Percentiles rank a stretch among this genome's conserved stretches.
phyloP scores from a whole-genome alignment of 2,329 filamentous ascomycete species.

The Colletotrichum destructivum region DNA sequence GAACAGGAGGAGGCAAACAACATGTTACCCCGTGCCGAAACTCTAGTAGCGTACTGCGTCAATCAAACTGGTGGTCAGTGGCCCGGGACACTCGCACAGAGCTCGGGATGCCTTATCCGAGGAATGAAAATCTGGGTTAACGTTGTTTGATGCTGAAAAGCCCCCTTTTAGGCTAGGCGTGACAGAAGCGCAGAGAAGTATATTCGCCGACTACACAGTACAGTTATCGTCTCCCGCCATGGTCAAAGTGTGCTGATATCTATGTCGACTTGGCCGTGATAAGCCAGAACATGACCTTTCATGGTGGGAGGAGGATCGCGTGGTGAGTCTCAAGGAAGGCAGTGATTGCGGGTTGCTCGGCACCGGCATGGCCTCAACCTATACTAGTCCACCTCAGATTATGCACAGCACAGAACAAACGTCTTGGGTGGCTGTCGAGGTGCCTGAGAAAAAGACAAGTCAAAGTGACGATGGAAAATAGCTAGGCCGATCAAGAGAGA shows the following conservation, averaged over 20 bases:
- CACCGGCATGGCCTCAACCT: neutral
- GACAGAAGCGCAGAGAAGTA: neutral
- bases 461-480: neutral
- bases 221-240: neutral
- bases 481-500: neutral
- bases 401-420: conserved; percentile 18
- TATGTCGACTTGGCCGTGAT: neutral
- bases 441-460: conserved; percentile 2
- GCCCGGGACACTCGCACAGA: conserved; percentile 29
- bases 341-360: neutral
- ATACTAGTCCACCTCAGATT: conserved; percentile 7
- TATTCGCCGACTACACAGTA: neutral
- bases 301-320: neutral
- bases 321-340: neutral
- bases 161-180: conserved; percentile 5
- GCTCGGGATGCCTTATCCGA: conserved; percentile 11
- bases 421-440: conserved; percentile 1
- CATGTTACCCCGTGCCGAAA: conserved; percentile 26
- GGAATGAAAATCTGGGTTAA: neutral
- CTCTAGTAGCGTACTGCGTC: conserved; percentile 26
- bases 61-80: conserved; percentile 31
- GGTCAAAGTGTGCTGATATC: conserved; percentile 24
- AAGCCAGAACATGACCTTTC: conserved; percentile 9
- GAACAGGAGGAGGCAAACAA: conserved; percentile 21
- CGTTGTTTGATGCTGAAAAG: neutral